These are phyloP conservation scores for Diplotaxis tenuifolia DNA, from an alignment of 345 rosid genomes.

Conservation along the genomic window DNA sequence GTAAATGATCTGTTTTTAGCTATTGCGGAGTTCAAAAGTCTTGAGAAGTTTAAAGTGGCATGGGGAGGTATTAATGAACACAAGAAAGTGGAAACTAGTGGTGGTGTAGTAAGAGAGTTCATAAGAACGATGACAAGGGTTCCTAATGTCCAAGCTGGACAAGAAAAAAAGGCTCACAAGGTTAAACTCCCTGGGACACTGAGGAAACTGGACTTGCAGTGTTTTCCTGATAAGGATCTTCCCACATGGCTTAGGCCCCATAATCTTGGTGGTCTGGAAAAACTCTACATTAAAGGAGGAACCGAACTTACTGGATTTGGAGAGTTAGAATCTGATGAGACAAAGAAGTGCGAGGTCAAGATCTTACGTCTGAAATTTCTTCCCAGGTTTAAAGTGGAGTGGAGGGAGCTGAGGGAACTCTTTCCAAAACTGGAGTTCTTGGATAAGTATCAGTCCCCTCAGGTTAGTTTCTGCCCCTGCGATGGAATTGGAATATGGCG, in stretches of 20 bases:
- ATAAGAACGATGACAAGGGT: background rate
- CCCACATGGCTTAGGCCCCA: constrained; percentile 27
- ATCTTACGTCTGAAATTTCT: constrained; percentile 36
- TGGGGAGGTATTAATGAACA: constrained; percentile 42
- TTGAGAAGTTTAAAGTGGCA: constrained; percentile 37
- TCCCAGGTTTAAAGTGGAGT: constrained; percentile 31
- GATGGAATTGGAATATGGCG: constrained; percentile 36
- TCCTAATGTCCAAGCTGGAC: background rate
- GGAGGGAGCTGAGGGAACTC: constrained; percentile 21
- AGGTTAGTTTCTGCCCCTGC: constrained; percentile 33
- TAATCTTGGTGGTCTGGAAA: background rate
- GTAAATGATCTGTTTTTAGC: background rate
- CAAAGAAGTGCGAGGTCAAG: background rate
- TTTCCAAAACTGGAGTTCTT: constrained; percentile 25
- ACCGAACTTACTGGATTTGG: constrained; percentile 18
- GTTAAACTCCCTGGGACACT: constrained; percentile 13
- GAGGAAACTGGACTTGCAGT: constrained; percentile 44
- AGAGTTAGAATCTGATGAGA: background rate
- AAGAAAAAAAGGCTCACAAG: background rate
- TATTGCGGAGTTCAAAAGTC: background rate
- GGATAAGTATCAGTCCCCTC: constrained; percentile 34
- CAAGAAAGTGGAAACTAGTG: background rate
- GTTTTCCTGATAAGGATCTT: constrained; percentile 26
- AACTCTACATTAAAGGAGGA: constrained; percentile 45
- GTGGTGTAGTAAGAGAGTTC: background rate